A percentile compares a stretch with the other conserved stretches of the same genome.
These are phyloP conservation scores for Powellomyces hirtus DNA, from an alignment of 192 early-diverging fungal genomes.

Conservation along the genomic window DNA sequence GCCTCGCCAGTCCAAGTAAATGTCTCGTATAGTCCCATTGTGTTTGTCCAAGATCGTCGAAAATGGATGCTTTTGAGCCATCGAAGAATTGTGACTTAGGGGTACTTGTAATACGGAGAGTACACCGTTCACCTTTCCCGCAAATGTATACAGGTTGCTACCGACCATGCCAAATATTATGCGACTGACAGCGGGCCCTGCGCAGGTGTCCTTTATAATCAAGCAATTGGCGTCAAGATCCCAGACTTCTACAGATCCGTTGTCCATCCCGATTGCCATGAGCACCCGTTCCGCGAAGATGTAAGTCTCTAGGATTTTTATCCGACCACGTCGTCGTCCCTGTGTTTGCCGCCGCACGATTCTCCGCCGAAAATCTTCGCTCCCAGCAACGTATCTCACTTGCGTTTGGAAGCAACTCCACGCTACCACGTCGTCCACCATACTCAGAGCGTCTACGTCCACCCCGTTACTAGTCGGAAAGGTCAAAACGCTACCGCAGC, in stretches of 20 bases:
- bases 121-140: not conserved
- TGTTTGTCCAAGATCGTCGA: not conserved
- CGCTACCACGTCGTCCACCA: conserved; percentile 9
- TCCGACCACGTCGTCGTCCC: not conserved
- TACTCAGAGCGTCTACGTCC: not conserved
- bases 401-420: conserved; percentile 1
- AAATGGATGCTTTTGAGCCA: not conserved
- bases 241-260: conserved; percentile 15
- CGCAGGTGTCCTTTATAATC: not conserved
- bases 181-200: not conserved
- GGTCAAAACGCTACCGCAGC: not conserved
- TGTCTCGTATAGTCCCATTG: not conserved
- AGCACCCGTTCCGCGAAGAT: not conserved
- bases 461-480: not conserved
- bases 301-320: not conserved
- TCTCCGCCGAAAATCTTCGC: not conserved
- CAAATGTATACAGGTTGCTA: not conserved
- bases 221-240: conserved; percentile 1
- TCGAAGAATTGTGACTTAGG: not conserved
- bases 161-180: not conserved
- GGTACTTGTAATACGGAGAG: not conserved
- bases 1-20: conserved; percentile 2
- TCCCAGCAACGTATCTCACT: conserved; percentile 4
- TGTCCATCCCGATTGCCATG: conserved; percentile 1
- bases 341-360: not conserved